These are phyloP conservation scores for Sisymbrium irio DNA, from an alignment of 345 rosid species.

Conservation along the genomic window DNA sequence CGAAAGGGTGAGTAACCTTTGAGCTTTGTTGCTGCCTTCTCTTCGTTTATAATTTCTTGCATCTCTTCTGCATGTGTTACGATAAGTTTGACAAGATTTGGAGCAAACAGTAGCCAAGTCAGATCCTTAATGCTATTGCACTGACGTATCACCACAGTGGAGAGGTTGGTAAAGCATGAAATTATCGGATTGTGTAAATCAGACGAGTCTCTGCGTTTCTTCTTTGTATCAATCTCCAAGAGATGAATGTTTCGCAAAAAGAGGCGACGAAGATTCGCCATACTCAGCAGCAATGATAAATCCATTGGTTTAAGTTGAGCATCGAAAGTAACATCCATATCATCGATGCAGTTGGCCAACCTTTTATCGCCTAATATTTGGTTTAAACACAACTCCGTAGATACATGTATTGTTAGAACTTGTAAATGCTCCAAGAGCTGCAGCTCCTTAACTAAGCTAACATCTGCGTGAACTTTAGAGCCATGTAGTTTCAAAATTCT, in stretches of 20 bases:
- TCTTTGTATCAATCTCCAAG: not conserved
- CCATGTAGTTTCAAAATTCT: not conserved
- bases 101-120: constrained; percentile 15
- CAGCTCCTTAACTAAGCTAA: constrained; percentile 7
- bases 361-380: not conserved
- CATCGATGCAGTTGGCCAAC: not conserved
- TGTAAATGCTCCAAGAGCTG: constrained; percentile 5
- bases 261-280: not conserved
- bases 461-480: not conserved
- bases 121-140: constrained; percentile 11
- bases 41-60: not conserved
- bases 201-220: not conserved
- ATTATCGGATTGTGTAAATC: not conserved
- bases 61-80: not conserved
- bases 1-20: not conserved
- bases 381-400: not conserved
- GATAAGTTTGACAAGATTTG: not conserved
- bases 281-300: not conserved
- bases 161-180: constrained; percentile 2
- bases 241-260: not conserved
- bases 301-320: too few species aligned
- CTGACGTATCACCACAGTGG: not conserved
- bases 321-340: too few species aligned
- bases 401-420: not conserved
- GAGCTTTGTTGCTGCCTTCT: too few species aligned